These are phyloP conservation scores for Nakazawaea populi DNA, from an alignment of 805 yeast species.

Conservation along the genomic window DNA sequence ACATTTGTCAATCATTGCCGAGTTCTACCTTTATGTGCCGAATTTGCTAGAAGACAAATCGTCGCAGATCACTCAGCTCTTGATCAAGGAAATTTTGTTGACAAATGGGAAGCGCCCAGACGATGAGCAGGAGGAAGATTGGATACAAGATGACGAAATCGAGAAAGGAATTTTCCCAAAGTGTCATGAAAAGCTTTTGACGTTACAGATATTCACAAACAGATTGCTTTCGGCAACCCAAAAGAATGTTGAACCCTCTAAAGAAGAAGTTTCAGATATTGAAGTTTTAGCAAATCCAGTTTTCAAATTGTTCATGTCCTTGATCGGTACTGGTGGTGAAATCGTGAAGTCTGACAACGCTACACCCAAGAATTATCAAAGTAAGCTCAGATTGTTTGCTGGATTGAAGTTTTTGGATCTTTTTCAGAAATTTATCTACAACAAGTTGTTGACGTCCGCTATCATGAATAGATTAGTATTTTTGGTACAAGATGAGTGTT, in stretches of 20 bases:
- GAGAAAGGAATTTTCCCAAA: slow-evolving; percentile 24
- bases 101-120: slow-evolving; percentile 30
- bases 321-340: slow-evolving; percentile 77
- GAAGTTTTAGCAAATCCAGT: slow-evolving; percentile 52
- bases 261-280: slow-evolving; percentile 28
- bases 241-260: not conserved
- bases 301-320: slow-evolving; percentile 56
- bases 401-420: slow-evolving; percentile 61
- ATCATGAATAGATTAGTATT: slow-evolving; percentile 49
- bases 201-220: slow-evolving; percentile 17
- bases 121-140: slow-evolving; percentile 23
- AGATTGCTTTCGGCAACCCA: slow-evolving; percentile 1
- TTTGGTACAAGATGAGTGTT: slow-evolving; percentile 62
- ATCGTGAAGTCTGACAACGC: slow-evolving; percentile 46
- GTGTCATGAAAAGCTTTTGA: slow-evolving; percentile 39
- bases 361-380: slow-evolving; percentile 59
- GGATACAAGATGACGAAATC: slow-evolving; percentile 42
- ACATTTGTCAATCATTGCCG: slow-evolving; percentile 54
- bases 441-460: slow-evolving; percentile 43
- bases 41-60: slow-evolving; percentile 44
- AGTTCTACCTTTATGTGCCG: slow-evolving; percentile 46
- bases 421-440: slow-evolving; percentile 48
- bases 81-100: slow-evolving; percentile 59
- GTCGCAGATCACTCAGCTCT: slow-evolving; percentile 49
- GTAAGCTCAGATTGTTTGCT: slow-evolving; percentile 60